Evolutionary conservation across 257 asterid genomes (phyloP), one percentile per base, ranked within the genome.

Genomic region (Misopates orontium): DNA sequence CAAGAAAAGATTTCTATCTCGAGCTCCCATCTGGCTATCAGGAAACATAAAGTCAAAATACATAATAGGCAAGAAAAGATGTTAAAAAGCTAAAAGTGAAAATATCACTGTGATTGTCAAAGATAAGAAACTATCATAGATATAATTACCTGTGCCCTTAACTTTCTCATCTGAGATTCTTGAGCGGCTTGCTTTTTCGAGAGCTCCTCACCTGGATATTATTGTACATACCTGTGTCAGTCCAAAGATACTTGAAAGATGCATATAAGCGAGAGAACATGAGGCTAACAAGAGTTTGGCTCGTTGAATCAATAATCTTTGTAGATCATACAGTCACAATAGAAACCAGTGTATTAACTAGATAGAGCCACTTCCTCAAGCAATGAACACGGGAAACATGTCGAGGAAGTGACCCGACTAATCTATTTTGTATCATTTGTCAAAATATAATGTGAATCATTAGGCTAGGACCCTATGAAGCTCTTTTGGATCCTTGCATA

Each of bases 171-270:
- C 59, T 78, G 88, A 70, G 93, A 73, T 83, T 94, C 99, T 77
- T 90, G 99, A 69, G 94, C 88, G 75, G 99, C 99, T 73, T 94
- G 99, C 79, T 94, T 94, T 85, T 94, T 94, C 14, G 99, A 94
- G 77, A 94, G 97, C 69, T 88, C 93, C 77, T 94, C 98, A 71
- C 99, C 99, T 94, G 82, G 70, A 73, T 73, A 72, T 74, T 41
- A 44, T 52, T 32, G 48, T 19, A 71, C 50, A 58, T 66, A 70
- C 5, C 49, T 41, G 42, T 57, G 66, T n/a, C 32, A 57, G 66
- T 21, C 10, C 17, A 60, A 16, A 66, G 20, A n/a, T 36, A 47
- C n/a, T 47, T 62, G 18, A 60, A 58, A 42, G 50, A 57, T 45
- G 62, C 77, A 66, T 60, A 56, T 1, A 62, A 65, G 60, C 21